Percentiles rank a stretch among this genome's conserved stretches.
Conservation (phyloP, 352 stramenopile species). For the Phytopythium ostracodes region DNA sequence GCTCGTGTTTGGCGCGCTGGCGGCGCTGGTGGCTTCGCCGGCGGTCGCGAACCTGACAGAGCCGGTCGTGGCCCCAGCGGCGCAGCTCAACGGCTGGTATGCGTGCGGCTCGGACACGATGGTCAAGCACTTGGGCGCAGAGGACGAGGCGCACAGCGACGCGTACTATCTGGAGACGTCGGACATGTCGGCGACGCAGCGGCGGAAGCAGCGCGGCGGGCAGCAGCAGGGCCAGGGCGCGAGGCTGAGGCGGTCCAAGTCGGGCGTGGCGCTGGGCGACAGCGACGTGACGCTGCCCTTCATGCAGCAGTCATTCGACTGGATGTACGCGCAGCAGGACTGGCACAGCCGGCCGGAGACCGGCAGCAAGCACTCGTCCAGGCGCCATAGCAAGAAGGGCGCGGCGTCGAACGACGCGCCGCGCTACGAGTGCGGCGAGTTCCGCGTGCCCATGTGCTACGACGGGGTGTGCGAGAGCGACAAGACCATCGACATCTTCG, state of each 20-base stretch:
- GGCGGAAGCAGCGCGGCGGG: not conserved
- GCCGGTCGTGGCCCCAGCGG: constrained; percentile 6
- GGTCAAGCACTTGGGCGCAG: constrained; percentile 8
- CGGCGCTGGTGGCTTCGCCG: not conserved
- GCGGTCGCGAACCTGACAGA: constrained; percentile 4
- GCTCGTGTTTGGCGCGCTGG: not conserved
- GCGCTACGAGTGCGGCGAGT: constrained; percentile 54
- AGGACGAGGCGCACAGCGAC: constrained; percentile 26
- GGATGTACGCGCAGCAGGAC: constrained; percentile 21
- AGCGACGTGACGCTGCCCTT: constrained; percentile 17
- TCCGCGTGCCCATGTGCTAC: constrained; percentile 73
- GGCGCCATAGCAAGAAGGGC: constrained; percentile 8
- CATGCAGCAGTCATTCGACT: constrained; percentile 38
- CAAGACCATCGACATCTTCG: constrained; percentile 49
- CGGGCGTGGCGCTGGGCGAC: not conserved
- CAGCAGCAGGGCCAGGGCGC: not conserved
- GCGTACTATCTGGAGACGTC: constrained; percentile 36
- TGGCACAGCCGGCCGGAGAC: constrained; percentile 13
- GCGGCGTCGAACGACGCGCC: constrained; percentile 5
- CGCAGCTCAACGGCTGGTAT: constrained; percentile 61
- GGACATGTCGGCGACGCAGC: not conserved
- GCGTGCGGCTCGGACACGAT: constrained; percentile 36
- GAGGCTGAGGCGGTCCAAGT: constrained; percentile 2
- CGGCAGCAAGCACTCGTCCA: not conserved
- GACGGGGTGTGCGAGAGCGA: constrained; percentile 55